Conservation (phyloP, 176 grass and related monocot species). For the Ampelocalamus luodianensis region DNA sequence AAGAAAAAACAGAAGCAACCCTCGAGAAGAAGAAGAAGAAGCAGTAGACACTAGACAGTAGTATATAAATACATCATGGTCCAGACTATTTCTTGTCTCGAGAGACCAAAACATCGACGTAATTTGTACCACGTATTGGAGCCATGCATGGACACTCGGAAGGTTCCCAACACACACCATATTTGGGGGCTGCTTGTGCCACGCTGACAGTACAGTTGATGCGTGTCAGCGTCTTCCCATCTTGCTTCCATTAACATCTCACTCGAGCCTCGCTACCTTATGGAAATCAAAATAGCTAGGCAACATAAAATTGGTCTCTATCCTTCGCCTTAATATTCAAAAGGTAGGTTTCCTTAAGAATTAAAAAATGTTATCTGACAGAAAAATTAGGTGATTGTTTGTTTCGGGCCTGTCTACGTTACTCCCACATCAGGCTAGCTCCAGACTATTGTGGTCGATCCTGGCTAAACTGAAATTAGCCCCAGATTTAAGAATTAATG, state of each 20-base stretch:
- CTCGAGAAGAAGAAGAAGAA: not conserved
- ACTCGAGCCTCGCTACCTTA: not conserved
- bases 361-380: not conserved
- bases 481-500: not conserved
- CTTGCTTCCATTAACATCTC: not conserved
- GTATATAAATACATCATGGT: not conserved
- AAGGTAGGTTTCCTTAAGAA: constrained; percentile 15
- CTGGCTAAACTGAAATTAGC: not conserved
- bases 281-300: not conserved
- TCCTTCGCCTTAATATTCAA: not conserved
- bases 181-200: constrained; percentile 29
- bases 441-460: not conserved
- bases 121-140: constrained; percentile 9
- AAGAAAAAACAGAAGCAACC: not conserved
- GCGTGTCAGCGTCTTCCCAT: not conserved
- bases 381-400: not conserved
- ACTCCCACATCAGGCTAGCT: not conserved
- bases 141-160: constrained; percentile 11
- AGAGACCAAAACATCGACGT: constrained; percentile 30
- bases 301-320: not conserved
- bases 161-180: constrained; percentile 28
- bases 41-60: not conserved
- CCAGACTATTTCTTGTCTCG: not conserved
- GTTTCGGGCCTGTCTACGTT: not conserved
- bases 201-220: not conserved